Evolutionary conservation across 139 green algal species (phyloP), one percentile per base, ranked within the genome.

Genomic region (Tetraselmis chui): DNA sequence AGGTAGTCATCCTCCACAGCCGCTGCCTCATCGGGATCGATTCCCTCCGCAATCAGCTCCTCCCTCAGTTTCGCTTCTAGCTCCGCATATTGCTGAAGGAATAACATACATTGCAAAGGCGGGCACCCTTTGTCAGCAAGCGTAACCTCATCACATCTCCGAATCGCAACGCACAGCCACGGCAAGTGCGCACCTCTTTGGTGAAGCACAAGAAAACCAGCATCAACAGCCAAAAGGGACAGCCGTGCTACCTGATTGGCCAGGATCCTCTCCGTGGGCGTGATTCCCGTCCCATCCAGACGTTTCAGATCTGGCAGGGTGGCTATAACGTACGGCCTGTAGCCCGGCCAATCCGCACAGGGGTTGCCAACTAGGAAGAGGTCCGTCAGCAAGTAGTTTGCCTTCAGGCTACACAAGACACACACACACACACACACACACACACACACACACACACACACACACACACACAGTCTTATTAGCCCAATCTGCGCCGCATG

Each of bases 361-460:
- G 95, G 95, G 87, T 98, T 98, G 58, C 95, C 94, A 74, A 94
- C 82, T 25, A 98, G 88, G 84, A 90, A 93, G 31, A 98, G 87
- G 79, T 97, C 91, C 45, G 59, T 27, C 59, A 95, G 81, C 28
- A 83, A 23, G 2, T 85, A 29, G 74, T 90, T 88, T 5, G 77
- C 31, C 2, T 81, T 58, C 81, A 96, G 83, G 79, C 83, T 92
- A 29, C 45, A 18, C 45, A n/a, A n/a, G n/a, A n/a, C n/a, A n/a
- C n/a, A n/a, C n/a, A n/a, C n/a, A n/a, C n/a, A n/a, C n/a, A n/a
- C n/a, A n/a, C n/a, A n/a, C n/a, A n/a, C n/a, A n/a, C n/a, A n/a
- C n/a, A n/a, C n/a, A n/a, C n/a, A n/a, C n/a, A n/a, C n/a, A n/a
- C n/a, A n/a, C n/a, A n/a, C n/a, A n/a, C n/a, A n/a, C n/a, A n/a